Conservation (phyloP, 208 protist genomes). For the Acanthamoeba royreba region DNA sequence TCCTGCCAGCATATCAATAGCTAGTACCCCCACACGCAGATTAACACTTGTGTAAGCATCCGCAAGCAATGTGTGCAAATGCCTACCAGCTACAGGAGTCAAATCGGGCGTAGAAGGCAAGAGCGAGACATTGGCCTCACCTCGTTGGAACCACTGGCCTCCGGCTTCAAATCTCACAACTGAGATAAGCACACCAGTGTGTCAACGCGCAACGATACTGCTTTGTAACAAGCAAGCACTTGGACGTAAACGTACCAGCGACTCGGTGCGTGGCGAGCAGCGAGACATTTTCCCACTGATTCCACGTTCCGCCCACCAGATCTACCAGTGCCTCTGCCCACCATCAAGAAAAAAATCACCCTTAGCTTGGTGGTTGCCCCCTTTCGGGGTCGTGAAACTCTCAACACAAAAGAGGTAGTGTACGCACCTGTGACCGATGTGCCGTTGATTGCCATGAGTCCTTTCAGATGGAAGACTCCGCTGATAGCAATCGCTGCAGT, state of each 20-base stretch:
- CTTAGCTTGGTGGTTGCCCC: background rate
- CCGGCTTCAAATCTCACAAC: background rate
- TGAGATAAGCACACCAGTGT: background rate
- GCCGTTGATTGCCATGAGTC: background rate
- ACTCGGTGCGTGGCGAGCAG: background rate
- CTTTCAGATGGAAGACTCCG: no score
- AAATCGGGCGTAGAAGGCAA: background rate
- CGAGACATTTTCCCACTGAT: background rate
- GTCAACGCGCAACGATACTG: background rate
- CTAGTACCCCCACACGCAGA: background rate
- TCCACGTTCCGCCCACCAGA: background rate
- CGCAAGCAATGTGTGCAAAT: background rate
- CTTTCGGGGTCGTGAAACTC: no score
- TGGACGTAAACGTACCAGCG: background rate
- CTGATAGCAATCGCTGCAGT: no score
- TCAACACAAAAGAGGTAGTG: background rate
- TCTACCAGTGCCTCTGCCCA: background rate
- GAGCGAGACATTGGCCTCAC: background rate
- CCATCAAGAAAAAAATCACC: background rate
- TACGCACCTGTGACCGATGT: background rate
- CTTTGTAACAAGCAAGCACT: background rate
- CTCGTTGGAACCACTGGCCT: background rate
- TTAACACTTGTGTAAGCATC: background rate
- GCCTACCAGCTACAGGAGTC: background rate
- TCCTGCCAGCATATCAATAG: background rate